Evolutionary conservation across 1,284 basidiomycete genomes (phyloP).

Genomic region (Mycena citricolor): DNA sequence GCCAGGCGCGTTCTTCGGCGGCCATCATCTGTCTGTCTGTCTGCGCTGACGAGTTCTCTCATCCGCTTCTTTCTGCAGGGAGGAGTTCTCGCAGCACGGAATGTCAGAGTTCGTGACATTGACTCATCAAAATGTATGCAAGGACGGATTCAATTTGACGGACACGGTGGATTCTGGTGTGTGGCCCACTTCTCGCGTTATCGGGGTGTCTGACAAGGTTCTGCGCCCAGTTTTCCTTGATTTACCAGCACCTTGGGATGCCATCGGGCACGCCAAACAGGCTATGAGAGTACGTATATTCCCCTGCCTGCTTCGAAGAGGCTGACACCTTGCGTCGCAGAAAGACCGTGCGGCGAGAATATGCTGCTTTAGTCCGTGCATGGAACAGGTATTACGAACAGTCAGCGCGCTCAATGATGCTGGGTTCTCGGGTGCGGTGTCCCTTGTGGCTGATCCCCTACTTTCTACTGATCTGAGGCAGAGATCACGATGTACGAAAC

Average conservation of each 20-base stretch:
- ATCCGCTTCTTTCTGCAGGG: conserved; percentile 44
- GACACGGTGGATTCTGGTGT: conserved; percentile 76
- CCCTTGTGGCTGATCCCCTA: not conserved
- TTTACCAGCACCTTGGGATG: conserved; percentile 98
- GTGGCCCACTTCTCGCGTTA: conserved; percentile 23
- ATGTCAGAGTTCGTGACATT: conserved; percentile 77
- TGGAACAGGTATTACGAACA: conserved; percentile 96
- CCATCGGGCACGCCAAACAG: conserved; percentile 80
- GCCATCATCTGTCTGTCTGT: conserved; percentile 10
- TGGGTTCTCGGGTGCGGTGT: conserved; percentile 80
- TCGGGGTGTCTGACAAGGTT: conserved; percentile 4
- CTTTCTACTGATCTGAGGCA: conserved; percentile 31
- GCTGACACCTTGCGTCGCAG: conserved; percentile 41
- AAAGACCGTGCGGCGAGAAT: conserved; percentile 83
- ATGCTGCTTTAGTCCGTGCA: conserved; percentile 98
- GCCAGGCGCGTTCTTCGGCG: conserved; percentile 65
- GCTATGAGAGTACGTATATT: conserved; percentile 76
- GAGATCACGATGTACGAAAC: conserved; percentile 94
- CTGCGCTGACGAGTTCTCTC: no score
- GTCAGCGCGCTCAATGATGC: conserved; percentile 84
- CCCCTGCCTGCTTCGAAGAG: conserved; percentile 5
- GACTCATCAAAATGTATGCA: conserved; percentile 94
- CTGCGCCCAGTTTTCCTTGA: conserved; percentile 91
- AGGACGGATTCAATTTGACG: conserved; percentile 88
- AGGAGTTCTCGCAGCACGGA: conserved; percentile 86